Base-by-base conservation (phyloP, 1,284 basidiomycete species). In the Austroboletus niveus region DNA sequence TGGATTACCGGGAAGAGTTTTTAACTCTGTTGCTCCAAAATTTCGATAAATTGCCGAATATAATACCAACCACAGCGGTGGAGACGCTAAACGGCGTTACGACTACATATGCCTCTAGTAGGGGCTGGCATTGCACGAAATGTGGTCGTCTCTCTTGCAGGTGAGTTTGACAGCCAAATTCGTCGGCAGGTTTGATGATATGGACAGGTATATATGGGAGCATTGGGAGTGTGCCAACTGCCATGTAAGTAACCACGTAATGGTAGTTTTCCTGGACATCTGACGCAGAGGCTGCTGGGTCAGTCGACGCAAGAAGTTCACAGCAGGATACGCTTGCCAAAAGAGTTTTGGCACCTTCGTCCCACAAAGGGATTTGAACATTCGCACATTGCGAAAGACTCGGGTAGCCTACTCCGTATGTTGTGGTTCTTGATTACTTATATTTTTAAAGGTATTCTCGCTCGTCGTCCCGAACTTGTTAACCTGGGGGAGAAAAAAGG, bases 121-220 rank as follows among this genome's bases (percentile, higher is more conserved):
- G 77, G 60, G 88, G 88, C 3, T 84, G 82, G 73, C 84, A 88
- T 62, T 91, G 88, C 62, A 55, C 49, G 15, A 55, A 66, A 9
- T 91, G 88, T 60, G 88, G 88, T 22, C 77, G 86, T 22, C 66
- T 91, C 27, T 87, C 87, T 8, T 81, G 80, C 72, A 78, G 88
- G 87, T 86, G 49, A 75, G 38, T 45, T 47, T 42, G 42, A 41
- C 31, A 48, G 35, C 24, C 31, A 27, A 51, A 20, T n/a, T 14
- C 22, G 47, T 48, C 17, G 50, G n/a, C 44, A 41, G 14, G 14
- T 43, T 30, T 59, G 34, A 66, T 29, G 27, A 34, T 51, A 34
- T 36, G 41, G 35, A 35, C 57, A 88, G 87, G 59, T 81, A 66
- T 49, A 85, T 82, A 66, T 89, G 87, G 87, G 80, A 88, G 60